Evolutionary conservation across 805 yeast genomes (phyloP).

Genomic region (Debaryomyces prosopidis): DNA sequence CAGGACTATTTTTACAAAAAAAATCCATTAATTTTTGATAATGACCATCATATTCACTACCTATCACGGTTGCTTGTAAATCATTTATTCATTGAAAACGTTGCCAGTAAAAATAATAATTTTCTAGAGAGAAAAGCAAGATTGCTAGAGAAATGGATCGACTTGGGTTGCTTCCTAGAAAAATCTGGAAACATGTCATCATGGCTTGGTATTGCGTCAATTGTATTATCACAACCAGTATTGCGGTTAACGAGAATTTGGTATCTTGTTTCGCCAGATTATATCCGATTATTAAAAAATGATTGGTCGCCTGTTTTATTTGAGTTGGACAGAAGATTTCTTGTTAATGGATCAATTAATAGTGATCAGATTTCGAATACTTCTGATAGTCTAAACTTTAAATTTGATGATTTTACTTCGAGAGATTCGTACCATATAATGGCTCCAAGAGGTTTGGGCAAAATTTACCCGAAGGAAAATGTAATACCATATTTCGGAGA

Average conservation of each 20-base stretch:
- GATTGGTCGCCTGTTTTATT: constrained; percentile 94
- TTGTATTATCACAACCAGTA: constrained; percentile 79
- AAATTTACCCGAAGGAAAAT: constrained; percentile 67
- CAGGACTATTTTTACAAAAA: constrained; percentile 44
- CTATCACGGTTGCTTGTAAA: constrained; percentile 67
- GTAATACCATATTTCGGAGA: constrained; percentile 94
- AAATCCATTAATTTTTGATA: constrained; percentile 79
- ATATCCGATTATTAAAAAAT: constrained; percentile 59
- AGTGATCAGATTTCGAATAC: constrained; percentile 3
- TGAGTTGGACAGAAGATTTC: constrained; percentile 77
- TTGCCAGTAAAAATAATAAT: constrained; percentile 13
- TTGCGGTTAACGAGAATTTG: constrained; percentile 74
- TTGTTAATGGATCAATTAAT: constrained; percentile 36
- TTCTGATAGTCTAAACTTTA: constrained; percentile 1
- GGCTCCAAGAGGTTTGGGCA: constrained; percentile 87
- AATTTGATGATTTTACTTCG: constrained; percentile 19
- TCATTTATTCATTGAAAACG: constrained; percentile 64
- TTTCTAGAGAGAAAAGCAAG: constrained; percentile 53
- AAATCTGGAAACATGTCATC: constrained; percentile 88
- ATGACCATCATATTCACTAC: constrained; percentile 68
- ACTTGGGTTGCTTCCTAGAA: constrained; percentile 75
- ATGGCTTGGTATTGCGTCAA: constrained; percentile 88
- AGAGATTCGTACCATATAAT: constrained; percentile 65
- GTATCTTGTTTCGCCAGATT: constrained; percentile 63
- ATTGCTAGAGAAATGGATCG: constrained; percentile 79